Base-by-base conservation (phyloP, 345 rosid species). In the Rhizophora apiculata region DNA sequence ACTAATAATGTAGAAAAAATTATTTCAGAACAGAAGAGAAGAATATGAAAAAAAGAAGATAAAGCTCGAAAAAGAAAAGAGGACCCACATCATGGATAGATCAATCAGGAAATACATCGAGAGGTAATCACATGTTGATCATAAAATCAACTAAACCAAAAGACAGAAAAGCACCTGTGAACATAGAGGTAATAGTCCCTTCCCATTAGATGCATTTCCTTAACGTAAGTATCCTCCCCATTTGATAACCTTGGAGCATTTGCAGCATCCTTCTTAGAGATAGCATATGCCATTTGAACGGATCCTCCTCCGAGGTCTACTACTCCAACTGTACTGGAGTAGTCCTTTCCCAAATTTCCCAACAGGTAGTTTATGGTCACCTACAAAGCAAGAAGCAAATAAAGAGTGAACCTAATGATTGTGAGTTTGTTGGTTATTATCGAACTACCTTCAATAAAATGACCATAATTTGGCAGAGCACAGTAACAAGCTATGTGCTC, bases 221-320 rank as follows among this genome's bases (percentile, higher is more conserved):
- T 86, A 73, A 95, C 91, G 81, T 77, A 92, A 36, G 85, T 5
- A 70, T 95, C 96, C 89, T 88, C 94, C 67, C 97, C 96, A 63
- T 79, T 79, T 63, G 77, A 71, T 71, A 84, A 29, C 63, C 69
- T 83, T 39, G 96, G 98, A 71, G 97, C 88, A 71, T 63, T 88
- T 54, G 89, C 87, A 72, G 93, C 97, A 79, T 86, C 96, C 37
- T 67, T 77, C 77, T 90, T 81, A 0, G 99, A 87, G 72, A 92
- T 88, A 69, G 99, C 98, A 83, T 90, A 95, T 37, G 99, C 97
- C 99, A 95, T 95, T 82, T 95, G 99, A 69, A 95, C 97, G 74
- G 99, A 95, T 54, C 99, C 99, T 63, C 99, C 99, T 62, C 97
- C 99, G 73, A 95, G 99, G 83, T 95, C 97, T 75, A 92, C 96